Conservation (phyloP, 805 yeast genomes). For the Kazachstania bromeliacearum region DNA sequence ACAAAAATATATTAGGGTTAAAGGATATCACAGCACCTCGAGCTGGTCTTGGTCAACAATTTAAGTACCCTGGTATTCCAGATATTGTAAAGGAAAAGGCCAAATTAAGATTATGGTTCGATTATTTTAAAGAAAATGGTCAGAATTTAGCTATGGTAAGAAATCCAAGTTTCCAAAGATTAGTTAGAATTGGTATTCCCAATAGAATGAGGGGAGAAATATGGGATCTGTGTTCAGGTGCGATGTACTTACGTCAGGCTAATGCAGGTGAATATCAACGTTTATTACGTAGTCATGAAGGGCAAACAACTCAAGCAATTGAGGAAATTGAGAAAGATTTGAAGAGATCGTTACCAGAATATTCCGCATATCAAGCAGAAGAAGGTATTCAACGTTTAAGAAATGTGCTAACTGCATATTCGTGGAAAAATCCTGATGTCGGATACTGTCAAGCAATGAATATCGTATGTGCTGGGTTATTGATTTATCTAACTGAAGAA, state of each 20-base stretch:
- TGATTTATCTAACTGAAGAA: slow-evolving; percentile 86
- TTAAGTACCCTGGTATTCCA: slow-evolving; percentile 86
- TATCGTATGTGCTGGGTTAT: slow-evolving; percentile 71
- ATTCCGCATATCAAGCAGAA: slow-evolving; percentile 79
- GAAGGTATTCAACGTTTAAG: slow-evolving; percentile 83
- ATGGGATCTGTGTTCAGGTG: slow-evolving; percentile 90
- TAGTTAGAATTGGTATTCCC: slow-evolving; percentile 89
- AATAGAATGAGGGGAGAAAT: slow-evolving; percentile 88
- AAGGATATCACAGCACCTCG: slow-evolving; percentile 45
- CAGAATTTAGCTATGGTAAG: slow-evolving; percentile 67
- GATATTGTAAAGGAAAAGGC: slow-evolving; percentile 67
- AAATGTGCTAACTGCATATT: slow-evolving; percentile 83
- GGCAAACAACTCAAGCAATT: slow-evolving; percentile 67
- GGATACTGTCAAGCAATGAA: slow-evolving; percentile 99
- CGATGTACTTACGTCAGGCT: slow-evolving; percentile 62
- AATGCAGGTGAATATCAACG: slow-evolving; percentile 50
- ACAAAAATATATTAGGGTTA: slow-evolving; percentile 33
- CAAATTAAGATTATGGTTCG: slow-evolving; percentile 90
- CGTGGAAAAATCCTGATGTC: slow-evolving; percentile 94
- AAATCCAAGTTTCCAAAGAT: slow-evolving; percentile 68
- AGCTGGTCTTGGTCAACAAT: slow-evolving; percentile 81
- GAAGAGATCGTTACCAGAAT: slow-evolving; percentile 90
- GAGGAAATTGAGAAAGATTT: slow-evolving; percentile 96
- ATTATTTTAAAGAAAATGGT: slow-evolving; percentile 75
- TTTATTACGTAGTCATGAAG: slow-evolving; percentile 51